Percentiles rank a stretch among this genome's conserved stretches.
phyloP scores from a whole-genome alignment of 2,329 filamentous ascomycete genomes.

The Colletotrichum zoysiae region DNA sequence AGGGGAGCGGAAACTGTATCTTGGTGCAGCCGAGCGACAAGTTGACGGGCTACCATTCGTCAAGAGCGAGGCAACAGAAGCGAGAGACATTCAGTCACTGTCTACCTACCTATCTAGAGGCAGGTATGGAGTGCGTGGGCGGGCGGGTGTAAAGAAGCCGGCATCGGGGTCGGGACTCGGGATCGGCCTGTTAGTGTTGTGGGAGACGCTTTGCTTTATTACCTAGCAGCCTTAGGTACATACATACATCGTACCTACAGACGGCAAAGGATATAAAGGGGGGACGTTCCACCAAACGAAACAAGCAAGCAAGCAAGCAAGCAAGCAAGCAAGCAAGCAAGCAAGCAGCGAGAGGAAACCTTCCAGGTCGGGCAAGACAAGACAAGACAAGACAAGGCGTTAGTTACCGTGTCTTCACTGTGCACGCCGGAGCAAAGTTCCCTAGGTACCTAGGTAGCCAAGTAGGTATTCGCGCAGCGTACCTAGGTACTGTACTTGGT shows the following conservation, averaged over 20 bases:
- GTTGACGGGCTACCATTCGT: neutral
- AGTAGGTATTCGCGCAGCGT: no score
- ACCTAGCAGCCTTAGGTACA: no score
- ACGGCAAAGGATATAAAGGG: neutral
- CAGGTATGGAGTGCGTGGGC: neutral
- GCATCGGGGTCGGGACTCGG: conserved; percentile 8
- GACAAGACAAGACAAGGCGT: conserved; percentile 31
- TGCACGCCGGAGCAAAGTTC: neutral
- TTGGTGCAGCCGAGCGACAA: conserved; percentile 1
- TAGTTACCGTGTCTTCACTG: neutral
- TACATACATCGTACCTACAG: no score
- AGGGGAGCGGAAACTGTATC: conserved; percentile 1
- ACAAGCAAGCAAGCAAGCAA: no score
- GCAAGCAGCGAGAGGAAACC: conserved; percentile 1
- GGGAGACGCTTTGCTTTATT: neutral
- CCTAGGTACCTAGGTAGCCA: no score
- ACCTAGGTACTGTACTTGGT: no score
- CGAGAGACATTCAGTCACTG: neutral
- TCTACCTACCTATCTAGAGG: no score
- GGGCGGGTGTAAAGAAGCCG: neutral
- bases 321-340: no score
- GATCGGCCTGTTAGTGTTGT: neutral
- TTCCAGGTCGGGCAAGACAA: conserved; percentile 30
- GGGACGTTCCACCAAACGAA: neutral
- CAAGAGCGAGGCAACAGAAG: conserved; percentile 8